phyloP scores from a whole-genome alignment of 805 yeast genomes.

The Hemisphaericaspora nanyangensis region DNA sequence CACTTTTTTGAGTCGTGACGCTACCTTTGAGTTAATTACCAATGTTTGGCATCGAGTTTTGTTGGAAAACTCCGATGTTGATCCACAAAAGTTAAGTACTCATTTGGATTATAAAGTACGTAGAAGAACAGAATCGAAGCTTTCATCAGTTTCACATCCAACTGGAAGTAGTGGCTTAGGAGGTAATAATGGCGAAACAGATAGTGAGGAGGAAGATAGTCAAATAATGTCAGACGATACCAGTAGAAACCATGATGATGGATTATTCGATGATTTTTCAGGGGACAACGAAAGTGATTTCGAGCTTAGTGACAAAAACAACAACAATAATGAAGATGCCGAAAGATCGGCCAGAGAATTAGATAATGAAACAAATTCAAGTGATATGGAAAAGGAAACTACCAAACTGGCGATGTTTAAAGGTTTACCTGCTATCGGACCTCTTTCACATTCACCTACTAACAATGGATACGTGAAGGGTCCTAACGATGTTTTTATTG shows the following conservation, averaged over 20 bases:
- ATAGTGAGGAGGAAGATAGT: neutral
- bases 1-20: constrained; percentile 59
- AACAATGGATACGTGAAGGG: constrained; percentile 40
- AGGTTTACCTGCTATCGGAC: constrained; percentile 42
- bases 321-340: constrained; percentile 10
- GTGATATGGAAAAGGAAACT: constrained; percentile 20
- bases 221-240: neutral
- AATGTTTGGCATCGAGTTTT: constrained; percentile 56
- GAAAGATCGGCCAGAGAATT: constrained; percentile 9
- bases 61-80: constrained; percentile 18
- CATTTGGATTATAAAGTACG: constrained; percentile 5
- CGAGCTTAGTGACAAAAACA: constrained; percentile 20
- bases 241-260: neutral
- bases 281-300: constrained; percentile 11
- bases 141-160: constrained; percentile 4
- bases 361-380: constrained; percentile 8
- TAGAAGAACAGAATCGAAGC: constrained; percentile 6
- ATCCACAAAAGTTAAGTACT: constrained; percentile 9
- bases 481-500: constrained; percentile 51
- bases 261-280: neutral
- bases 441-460: constrained; percentile 49
- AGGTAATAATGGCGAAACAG: too few relatives aligned
- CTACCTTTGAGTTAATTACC: constrained; percentile 46
- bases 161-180: too few relatives aligned
- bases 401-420: constrained; percentile 22